Conservation (phyloP, 306 rosid genomes). For the Heteromeles arbutifolia region DNA sequence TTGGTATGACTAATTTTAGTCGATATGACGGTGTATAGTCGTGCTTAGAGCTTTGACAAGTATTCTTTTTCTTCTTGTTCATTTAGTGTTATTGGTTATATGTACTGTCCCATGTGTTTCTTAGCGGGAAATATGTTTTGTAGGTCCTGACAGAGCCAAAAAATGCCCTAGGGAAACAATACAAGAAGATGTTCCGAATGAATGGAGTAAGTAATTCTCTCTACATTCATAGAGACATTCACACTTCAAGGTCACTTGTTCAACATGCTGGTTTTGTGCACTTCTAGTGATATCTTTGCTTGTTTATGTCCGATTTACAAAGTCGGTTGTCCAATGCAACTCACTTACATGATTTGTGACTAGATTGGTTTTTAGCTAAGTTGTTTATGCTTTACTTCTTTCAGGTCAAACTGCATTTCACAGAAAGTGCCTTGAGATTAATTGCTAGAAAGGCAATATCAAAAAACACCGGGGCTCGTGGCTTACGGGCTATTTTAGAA, state of each 20-base stretch:
- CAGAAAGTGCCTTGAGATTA: conserved; percentile 55
- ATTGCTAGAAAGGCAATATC: conserved; percentile 80
- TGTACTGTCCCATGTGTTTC: background rate
- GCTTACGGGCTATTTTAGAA: conserved; percentile 76
- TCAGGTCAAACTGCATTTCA: conserved; percentile 83
- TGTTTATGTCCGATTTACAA: background rate
- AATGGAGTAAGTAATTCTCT: conserved; percentile 60
- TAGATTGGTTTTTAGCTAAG: conserved; percentile 14
- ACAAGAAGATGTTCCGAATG: conserved; percentile 87
- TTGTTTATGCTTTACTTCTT: conserved; percentile 14
- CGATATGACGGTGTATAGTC: background rate
- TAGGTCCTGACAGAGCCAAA: conserved; percentile 93
- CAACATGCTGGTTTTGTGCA: conserved; percentile 1
- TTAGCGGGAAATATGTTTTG: conserved; percentile 14
- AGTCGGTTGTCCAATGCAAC: background rate
- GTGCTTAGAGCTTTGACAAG: background rate
- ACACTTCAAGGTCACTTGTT: background rate
- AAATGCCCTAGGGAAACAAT: conserved; percentile 96
- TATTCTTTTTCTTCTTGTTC: background rate
- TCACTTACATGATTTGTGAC: conserved; percentile 6
- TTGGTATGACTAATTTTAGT: background rate
- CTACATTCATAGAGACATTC: background rate
- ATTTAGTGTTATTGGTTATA: background rate
- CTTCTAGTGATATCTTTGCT: background rate
- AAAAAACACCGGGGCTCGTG: conserved; percentile 88